These are phyloP conservation scores for Hypomontagnella monticulosa DNA, from an alignment of 495 filamentous ascomycete species.

Conservation along the genomic window DNA sequence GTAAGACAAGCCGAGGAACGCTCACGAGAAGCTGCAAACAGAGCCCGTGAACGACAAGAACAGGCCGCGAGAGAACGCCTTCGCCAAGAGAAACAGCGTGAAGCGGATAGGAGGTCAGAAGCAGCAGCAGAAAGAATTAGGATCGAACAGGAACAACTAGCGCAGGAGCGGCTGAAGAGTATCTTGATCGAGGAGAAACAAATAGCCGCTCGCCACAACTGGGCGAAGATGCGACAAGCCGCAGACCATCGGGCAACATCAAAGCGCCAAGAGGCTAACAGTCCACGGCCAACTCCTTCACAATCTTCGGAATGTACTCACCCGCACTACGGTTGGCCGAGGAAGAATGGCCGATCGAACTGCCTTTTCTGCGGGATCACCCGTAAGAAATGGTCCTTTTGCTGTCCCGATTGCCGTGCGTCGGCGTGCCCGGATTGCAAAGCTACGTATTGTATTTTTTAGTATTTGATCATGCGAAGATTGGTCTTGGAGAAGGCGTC, in stretches of 20 bases:
- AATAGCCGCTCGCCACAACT: constrained; percentile 12
- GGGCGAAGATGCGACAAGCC: constrained; percentile 28
- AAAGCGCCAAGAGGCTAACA: constrained; percentile 3
- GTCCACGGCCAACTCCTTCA: too few species aligned
- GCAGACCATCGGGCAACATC: constrained; percentile 11
- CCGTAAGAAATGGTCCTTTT: too few species aligned
- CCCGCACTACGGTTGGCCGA: too few species aligned
- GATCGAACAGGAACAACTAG: constrained; percentile 31
- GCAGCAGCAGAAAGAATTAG: constrained; percentile 17
- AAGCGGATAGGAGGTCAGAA: constrained; percentile 34
- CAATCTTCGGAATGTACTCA: too few species aligned
- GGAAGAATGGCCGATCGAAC: too few species aligned
- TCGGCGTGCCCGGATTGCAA: too few species aligned
- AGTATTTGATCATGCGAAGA: too few species aligned
- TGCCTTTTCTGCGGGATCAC: too few species aligned
- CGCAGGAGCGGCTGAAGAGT: constrained; percentile 20
- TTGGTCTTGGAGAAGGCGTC: too few species aligned
- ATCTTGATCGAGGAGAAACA: constrained; percentile 32
- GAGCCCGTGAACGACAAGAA: constrained; percentile 28
- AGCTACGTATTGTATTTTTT: too few species aligned
- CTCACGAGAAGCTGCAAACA: constrained; percentile 26
- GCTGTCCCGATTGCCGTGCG: too few species aligned
- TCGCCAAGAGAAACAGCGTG: constrained; percentile 9
- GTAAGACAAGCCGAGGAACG: constrained; percentile 27
- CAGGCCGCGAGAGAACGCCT: constrained; percentile 29